phyloP scores from a whole-genome alignment of 192 early-diverging fungal genomes.

The Lunasporangiospora selenospora region DNA sequence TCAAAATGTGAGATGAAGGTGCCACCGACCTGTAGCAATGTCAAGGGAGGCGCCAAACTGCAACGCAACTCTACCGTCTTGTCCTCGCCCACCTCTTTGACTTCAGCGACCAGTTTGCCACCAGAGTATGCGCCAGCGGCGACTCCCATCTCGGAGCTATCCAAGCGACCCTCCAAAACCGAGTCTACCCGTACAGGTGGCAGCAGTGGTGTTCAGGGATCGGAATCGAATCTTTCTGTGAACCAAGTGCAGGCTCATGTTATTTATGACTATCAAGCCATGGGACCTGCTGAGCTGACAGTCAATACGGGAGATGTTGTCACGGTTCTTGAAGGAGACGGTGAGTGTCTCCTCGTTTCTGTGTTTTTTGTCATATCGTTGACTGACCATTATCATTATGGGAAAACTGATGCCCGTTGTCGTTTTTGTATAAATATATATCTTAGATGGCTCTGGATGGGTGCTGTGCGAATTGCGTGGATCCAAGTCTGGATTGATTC shows the following conservation, averaged over 20 bases:
- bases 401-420: neutral
- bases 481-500: slow-evolving; percentile 50
- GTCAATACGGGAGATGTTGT: slow-evolving; percentile 63
- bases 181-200: neutral
- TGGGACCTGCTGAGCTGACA: slow-evolving; percentile 59
- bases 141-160: slow-evolving; percentile 35
- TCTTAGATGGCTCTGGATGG: slow-evolving; percentile 42
- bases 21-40: slow-evolving; percentile 66
- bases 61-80: slow-evolving; percentile 29
- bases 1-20: slow-evolving; percentile 84
- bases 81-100: slow-evolving; percentile 26
- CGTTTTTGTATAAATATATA: neutral
- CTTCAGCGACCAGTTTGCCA: slow-evolving; percentile 29
- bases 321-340: slow-evolving; percentile 59
- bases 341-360: slow-evolving; percentile 27
- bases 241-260: slow-evolving; percentile 48
- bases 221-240: slow-evolving; percentile 10
- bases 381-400: neutral
- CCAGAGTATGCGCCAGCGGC: slow-evolving; percentile 23
- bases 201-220: neutral
- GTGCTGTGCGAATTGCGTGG: slow-evolving; percentile 22
- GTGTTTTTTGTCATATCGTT: slow-evolving; percentile 6
- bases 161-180: slow-evolving; percentile 1
- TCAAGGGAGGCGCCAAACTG: slow-evolving; percentile 57
- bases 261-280: slow-evolving; percentile 67